Conservation (phyloP, 148 eudicot genomes). For the Camellia lanceoleosa region DNA sequence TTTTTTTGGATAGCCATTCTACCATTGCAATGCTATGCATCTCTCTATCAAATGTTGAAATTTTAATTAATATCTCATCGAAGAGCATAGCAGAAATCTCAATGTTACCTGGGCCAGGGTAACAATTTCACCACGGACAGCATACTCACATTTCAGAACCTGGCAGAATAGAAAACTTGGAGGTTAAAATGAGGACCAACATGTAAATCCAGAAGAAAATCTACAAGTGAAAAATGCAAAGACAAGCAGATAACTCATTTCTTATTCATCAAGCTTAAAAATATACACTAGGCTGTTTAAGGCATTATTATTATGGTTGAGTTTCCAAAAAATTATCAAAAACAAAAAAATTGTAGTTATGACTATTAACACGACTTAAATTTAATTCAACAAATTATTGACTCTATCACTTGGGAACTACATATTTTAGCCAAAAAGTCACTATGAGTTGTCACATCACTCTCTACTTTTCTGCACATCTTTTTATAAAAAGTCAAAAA, state of each 20-base stretch:
- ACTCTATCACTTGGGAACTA: neutral
- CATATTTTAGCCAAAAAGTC: too few species aligned
- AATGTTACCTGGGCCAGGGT: conserved; percentile 62
- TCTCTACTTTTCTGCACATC: too few species aligned
- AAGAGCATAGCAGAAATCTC: neutral
- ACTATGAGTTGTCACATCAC: too few species aligned
- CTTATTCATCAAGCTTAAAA: neutral
- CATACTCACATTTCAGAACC: conserved; percentile 89
- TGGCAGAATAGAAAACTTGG: conserved; percentile 22
- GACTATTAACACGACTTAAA: too few species aligned
- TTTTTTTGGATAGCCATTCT: neutral
- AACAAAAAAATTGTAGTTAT: neutral
- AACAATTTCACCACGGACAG: conserved; percentile 94
- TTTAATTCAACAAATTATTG: neutral
- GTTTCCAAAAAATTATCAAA: too few species aligned
- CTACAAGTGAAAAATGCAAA: neutral
- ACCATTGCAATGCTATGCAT: neutral
- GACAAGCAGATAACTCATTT: neutral
- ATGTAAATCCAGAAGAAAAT: neutral
- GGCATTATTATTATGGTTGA: neutral
- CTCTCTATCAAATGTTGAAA: neutral
- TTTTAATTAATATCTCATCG: neutral
- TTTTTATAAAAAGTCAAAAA: too few species aligned
- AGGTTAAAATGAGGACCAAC: neutral
- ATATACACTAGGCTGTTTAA: neutral